These are phyloP conservation scores for Melocanna baccifera DNA, from an alignment of 176 grass and related monocot genomes.

Conservation along the genomic window DNA sequence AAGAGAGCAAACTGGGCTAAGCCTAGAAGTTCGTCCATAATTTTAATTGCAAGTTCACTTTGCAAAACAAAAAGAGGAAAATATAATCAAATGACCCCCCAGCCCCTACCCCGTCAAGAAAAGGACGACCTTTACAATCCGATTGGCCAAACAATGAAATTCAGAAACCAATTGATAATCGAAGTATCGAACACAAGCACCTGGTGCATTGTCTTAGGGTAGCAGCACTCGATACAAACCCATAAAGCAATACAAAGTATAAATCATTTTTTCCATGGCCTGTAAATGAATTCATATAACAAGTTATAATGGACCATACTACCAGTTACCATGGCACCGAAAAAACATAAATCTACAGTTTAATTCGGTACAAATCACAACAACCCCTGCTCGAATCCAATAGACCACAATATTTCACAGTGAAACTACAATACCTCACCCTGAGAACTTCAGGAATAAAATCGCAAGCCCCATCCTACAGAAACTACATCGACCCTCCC, in stretches of 20 bases:
- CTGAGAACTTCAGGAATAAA: neutral
- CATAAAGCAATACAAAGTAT: neutral
- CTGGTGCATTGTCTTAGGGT: neutral
- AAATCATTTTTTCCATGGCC: neutral
- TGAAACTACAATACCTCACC: neutral
- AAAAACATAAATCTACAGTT: neutral
- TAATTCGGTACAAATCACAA: neutral
- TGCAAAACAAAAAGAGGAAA: neutral
- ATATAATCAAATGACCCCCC: neutral
- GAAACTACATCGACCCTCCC: neutral
- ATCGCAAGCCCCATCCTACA: neutral
- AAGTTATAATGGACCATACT: neutral
- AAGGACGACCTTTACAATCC: neutral
- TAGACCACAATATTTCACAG: neutral
- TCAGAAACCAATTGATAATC: neutral
- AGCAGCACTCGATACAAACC: neutral
- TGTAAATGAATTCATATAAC: neutral
- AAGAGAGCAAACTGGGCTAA: conserved; percentile 11
- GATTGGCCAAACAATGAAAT: neutral
- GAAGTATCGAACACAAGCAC: conserved; percentile 12
- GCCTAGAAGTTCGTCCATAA: neutral
- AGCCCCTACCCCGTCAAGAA: neutral
- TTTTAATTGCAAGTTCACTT: neutral
- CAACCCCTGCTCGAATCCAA: neutral
- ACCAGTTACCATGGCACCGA: neutral